Evolutionary conservation across 2,329 filamentous ascomycete species (phyloP).

Genomic region (Acrodontium crateriforme): DNA sequence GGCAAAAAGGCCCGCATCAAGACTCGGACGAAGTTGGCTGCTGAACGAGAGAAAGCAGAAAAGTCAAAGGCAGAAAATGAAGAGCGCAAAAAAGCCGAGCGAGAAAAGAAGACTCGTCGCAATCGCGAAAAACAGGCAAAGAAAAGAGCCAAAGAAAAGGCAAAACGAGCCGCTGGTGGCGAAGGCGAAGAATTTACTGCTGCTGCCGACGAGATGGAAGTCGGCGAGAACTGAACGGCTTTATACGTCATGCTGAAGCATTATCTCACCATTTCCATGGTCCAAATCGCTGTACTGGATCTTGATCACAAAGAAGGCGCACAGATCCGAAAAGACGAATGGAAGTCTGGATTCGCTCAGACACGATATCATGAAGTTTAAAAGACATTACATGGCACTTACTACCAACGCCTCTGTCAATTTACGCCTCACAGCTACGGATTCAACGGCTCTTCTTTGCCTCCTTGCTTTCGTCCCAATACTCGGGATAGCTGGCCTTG

Average conservation of each 20-base stretch:
- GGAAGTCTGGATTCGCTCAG: no score
- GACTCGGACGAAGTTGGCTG: not conserved
- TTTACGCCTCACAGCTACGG: no score
- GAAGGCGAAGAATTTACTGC: not conserved
- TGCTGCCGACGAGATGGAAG: no score
- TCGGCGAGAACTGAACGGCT: no score
- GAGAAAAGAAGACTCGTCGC: slow-evolving; percentile 8
- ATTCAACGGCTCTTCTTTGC: slow-evolving; percentile 3
- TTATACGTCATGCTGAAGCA: no score
- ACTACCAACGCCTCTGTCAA: no score
- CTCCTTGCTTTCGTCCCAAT: slow-evolving; percentile 5
- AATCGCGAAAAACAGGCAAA: slow-evolving; percentile 12
- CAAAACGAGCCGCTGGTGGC: slow-evolving; percentile 5
- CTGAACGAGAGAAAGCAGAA: not conserved
- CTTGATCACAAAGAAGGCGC: no score
- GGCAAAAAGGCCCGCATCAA: slow-evolving; percentile 1
- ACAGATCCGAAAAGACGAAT: no score
- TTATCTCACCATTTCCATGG: no score
- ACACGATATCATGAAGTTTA: no score
- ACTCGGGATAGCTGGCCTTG: slow-evolving; percentile 10
- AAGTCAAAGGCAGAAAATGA: not conserved
- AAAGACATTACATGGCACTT: no score
- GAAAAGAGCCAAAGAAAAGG: slow-evolving; percentile 9
- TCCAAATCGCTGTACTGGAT: no score
- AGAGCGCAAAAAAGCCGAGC: slow-evolving; percentile 2